phyloP scores from a whole-genome alignment of 768 basidiomycete species.

The Ramaria rubella region DNA sequence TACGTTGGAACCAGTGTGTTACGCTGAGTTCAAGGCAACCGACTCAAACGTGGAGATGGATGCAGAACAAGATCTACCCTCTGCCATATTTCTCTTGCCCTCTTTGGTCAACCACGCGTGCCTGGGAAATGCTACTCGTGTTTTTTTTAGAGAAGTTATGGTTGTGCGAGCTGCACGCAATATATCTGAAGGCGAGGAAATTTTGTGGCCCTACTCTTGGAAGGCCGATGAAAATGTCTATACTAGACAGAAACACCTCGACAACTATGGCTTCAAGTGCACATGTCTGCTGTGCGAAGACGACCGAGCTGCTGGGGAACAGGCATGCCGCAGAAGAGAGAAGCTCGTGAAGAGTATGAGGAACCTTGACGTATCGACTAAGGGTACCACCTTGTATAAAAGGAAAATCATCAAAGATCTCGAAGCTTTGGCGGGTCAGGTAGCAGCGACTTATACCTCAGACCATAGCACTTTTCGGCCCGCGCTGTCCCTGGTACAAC shows the following conservation, averaged over 20 bases:
- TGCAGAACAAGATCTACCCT: too few species aligned
- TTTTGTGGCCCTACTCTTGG: constrained; percentile 17
- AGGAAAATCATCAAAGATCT: too few species aligned
- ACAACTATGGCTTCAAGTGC: not conserved
- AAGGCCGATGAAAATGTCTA: not conserved
- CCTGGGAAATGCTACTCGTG: constrained; percentile 18
- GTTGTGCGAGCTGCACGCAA: constrained; percentile 21
- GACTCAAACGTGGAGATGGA: too few species aligned
- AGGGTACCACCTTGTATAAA: too few species aligned
- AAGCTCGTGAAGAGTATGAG: too few species aligned
- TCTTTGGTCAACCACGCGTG: constrained; percentile 34
- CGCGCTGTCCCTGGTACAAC: too few species aligned
- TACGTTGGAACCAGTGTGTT: not conserved
- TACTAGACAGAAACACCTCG: not conserved
- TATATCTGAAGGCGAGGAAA: constrained; percentile 23
- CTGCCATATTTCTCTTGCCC: constrained; percentile 23
- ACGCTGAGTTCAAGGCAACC: not conserved
- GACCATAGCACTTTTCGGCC: too few species aligned
- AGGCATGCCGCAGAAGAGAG: too few species aligned
- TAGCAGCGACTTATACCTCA: too few species aligned
- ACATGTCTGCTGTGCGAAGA: not conserved
- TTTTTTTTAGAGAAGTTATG: constrained; percentile 24
- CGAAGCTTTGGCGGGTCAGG: too few species aligned
- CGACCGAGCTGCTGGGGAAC: too few species aligned
- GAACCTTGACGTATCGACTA: too few species aligned